Percentiles rank a stretch among this genome's conserved stretches.
These are phyloP conservation scores for Ophiocordyceps camponoti-saundersi DNA, from an alignment of 2,329 filamentous ascomycete species.

Conservation along the genomic window DNA sequence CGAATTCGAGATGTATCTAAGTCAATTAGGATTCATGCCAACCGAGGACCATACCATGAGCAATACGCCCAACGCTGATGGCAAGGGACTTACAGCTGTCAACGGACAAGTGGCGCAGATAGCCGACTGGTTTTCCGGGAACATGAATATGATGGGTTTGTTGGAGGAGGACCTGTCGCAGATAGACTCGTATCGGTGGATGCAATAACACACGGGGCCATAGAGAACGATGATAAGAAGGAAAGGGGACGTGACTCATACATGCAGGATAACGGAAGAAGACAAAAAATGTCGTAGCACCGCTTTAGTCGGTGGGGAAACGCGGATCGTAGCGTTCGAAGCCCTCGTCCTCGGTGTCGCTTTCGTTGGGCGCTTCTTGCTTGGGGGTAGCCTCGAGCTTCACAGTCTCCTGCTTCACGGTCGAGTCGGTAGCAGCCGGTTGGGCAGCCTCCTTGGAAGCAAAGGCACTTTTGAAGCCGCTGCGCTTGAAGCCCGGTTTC, in stretches of 20 bases:
- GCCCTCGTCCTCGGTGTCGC: constrained; percentile 52
- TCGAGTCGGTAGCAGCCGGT: not conserved
- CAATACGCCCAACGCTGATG: constrained; percentile 6
- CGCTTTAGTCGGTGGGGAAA: constrained; percentile 35
- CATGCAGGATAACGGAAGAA: not conserved
- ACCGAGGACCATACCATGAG: constrained; percentile 14
- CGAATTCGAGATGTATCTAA: constrained; percentile 48
- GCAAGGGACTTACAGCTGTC: constrained; percentile 7
- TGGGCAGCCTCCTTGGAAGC: constrained; percentile 26
- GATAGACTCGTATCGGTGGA: constrained; percentile 21
- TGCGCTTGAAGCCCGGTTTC: constrained; percentile 63
- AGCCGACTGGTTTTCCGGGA: constrained; percentile 50
- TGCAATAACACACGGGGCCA: constrained; percentile 6
- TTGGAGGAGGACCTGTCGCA: constrained; percentile 42
- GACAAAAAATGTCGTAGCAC: not conserved
- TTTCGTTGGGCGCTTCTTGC: constrained; percentile 22
- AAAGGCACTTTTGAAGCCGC: constrained; percentile 68
- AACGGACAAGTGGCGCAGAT: constrained; percentile 26
- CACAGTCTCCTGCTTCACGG: not conserved
- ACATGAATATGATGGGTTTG: constrained; percentile 45
- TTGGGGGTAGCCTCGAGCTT: not conserved
- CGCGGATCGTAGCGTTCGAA: constrained; percentile 52
- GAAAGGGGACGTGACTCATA: not conserved
- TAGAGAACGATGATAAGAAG: not conserved
- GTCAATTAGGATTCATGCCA: constrained; percentile 43